These are phyloP conservation scores for Auriscalpium microsporum DNA, from an alignment of 768 basidiomycete species.

Conservation along the genomic window DNA sequence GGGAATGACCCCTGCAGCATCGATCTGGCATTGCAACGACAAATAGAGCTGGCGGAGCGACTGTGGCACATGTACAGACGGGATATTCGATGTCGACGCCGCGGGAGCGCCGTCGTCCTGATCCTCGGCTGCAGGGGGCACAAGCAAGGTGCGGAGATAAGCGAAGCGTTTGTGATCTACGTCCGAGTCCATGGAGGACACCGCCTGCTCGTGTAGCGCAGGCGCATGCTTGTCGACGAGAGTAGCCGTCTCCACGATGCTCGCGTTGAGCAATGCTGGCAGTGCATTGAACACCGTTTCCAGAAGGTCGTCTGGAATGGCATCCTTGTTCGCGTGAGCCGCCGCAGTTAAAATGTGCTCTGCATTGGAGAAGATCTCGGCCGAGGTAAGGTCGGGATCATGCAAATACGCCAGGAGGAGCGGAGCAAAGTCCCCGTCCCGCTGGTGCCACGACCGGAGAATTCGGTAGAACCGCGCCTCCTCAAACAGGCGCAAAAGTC, in stretches of 20 bases:
- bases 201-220: slow-evolving; percentile 52
- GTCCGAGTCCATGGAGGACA: slow-evolving; percentile 39
- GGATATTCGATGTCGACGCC: slow-evolving; percentile 17
- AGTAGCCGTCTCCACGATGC: slow-evolving; percentile 58
- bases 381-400: slow-evolving; percentile 53
- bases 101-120: slow-evolving; percentile 34
- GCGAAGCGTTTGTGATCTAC: slow-evolving; percentile 51
- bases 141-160: slow-evolving; percentile 72
- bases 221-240: slow-evolving; percentile 68
- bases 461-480: slow-evolving; percentile 87
- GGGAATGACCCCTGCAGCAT: slow-evolving; percentile 53
- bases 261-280: slow-evolving; percentile 51
- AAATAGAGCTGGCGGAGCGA: slow-evolving; percentile 56
- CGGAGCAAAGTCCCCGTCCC: slow-evolving; percentile 67
- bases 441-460: slow-evolving; percentile 69
- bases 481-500: slow-evolving; percentile 62
- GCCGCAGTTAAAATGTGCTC: slow-evolving; percentile 52
- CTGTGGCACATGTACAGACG: slow-evolving; percentile 39
- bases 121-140: slow-evolving; percentile 30
- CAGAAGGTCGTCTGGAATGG: slow-evolving; percentile 48
- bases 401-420: slow-evolving; percentile 67
- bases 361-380: slow-evolving; percentile 58
- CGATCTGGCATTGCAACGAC: slow-evolving; percentile 61
- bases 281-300: slow-evolving; percentile 49
- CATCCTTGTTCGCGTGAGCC: slow-evolving; percentile 36